A percentile compares a stretch with the other conserved stretches of the same genome.
Conservation (phyloP, 192 early-diverging fungal genomes). For the Chytriomyces confervae region DNA sequence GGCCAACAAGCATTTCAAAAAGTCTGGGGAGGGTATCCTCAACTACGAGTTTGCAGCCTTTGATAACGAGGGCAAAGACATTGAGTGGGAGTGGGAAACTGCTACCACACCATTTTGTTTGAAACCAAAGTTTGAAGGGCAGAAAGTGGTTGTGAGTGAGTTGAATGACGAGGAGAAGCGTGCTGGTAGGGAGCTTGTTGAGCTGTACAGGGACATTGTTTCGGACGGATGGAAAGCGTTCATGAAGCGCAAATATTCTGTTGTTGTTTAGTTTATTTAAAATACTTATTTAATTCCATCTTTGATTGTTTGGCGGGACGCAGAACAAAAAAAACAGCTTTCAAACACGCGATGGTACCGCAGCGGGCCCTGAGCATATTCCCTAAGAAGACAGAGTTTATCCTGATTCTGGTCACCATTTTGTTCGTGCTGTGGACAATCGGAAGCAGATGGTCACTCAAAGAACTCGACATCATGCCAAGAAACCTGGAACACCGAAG, state of each 20-base stretch:
- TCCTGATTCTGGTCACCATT: no score
- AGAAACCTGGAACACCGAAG: no score
- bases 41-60: conserved; percentile 21
- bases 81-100: conserved; percentile 49
- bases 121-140: conserved; percentile 21
- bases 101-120: conserved; percentile 43
- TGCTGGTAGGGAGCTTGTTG: conserved; percentile 2
- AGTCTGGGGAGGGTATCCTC: conserved; percentile 6
- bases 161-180: conserved; percentile 1
- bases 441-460: no score
- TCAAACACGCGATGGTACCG: no score
- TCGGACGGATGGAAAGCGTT: conserved; percentile 18
- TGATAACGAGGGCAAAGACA: conserved; percentile 25
- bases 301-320: no score
- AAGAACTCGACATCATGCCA: no score
- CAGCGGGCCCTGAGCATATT: no score
- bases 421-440: no score
- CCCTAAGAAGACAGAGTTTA: no score
- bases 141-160: conserved; percentile 25
- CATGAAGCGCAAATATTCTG: not conserved
- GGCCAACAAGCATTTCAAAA: conserved; percentile 40
- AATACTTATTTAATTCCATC: no score
- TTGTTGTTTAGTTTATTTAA: no score
- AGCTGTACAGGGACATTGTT: conserved; percentile 28
- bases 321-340: no score